A percentile compares a stretch with the other conserved stretches of the same genome.
phyloP scores from a whole-genome alignment of 2,329 filamentous ascomycete species.

The Pseudogymnoascus destructans region DNA sequence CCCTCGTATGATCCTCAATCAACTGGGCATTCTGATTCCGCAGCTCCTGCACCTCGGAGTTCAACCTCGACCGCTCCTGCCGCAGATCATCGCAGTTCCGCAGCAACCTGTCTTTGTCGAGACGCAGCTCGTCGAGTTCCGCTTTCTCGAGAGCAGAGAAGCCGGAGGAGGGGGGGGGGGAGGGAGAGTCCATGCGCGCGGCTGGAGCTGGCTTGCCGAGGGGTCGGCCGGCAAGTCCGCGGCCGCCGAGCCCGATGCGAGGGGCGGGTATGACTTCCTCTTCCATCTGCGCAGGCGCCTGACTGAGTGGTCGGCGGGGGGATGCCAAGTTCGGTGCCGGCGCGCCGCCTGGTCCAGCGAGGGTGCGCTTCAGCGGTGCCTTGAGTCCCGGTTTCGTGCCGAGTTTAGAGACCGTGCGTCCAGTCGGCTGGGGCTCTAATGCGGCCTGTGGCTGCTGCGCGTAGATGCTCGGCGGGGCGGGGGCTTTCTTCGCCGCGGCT shows the following conservation, averaged over 20 bases:
- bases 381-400: slow-evolving; percentile 47
- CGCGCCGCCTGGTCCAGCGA: slow-evolving; percentile 34
- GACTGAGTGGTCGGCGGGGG: slow-evolving; percentile 33
- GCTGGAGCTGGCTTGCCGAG: slow-evolving; percentile 59
- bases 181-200: slow-evolving; percentile 35
- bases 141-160: slow-evolving; percentile 71
- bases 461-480: slow-evolving; percentile 30
- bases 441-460: slow-evolving; percentile 33
- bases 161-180: slow-evolving; percentile 45
- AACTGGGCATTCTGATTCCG: slow-evolving; percentile 94
- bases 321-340: slow-evolving; percentile 31
- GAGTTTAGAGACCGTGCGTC: slow-evolving; percentile 41
- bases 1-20: slow-evolving; percentile 92
- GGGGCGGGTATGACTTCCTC: slow-evolving; percentile 39
- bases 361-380: slow-evolving; percentile 42
- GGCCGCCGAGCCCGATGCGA: slow-evolving; percentile 33
- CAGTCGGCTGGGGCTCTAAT: slow-evolving; percentile 44
- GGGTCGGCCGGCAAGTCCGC: slow-evolving; percentile 74
- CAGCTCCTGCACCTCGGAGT: slow-evolving; percentile 81
- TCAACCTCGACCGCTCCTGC: slow-evolving; percentile 66
- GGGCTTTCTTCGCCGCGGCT: slow-evolving; percentile 35
- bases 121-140: slow-evolving; percentile 80
- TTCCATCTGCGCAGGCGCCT: slow-evolving; percentile 38
- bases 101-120: slow-evolving; percentile 66
- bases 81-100: slow-evolving; percentile 68